Conservation (phyloP, 768 basidiomycete genomes). For the Rhizopogon salebrosus region DNA sequence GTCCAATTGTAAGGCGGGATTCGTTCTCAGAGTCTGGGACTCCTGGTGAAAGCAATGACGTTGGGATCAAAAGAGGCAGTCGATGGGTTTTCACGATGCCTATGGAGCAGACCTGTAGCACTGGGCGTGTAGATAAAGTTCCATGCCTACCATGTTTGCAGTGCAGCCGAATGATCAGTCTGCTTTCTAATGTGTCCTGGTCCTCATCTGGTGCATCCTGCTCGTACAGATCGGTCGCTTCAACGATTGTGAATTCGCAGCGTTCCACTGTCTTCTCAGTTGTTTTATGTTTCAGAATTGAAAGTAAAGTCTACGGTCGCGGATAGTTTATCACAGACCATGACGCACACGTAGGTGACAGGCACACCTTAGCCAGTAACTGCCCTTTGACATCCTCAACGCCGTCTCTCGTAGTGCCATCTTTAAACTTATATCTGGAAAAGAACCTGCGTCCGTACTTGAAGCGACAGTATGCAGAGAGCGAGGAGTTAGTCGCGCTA, state of each 20-base stretch:
- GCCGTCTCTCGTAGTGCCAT: slow-evolving; percentile 28
- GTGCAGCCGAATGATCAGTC: slow-evolving; percentile 63
- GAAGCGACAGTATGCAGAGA: slow-evolving; percentile 80
- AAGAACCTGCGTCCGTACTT: slow-evolving; percentile 68
- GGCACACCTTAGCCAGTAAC: slow-evolving; percentile 58
- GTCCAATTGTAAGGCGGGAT: slow-evolving; percentile 67
- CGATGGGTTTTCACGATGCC: slow-evolving; percentile 83
- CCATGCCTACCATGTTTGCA: slow-evolving; percentile 71
- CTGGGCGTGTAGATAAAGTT: not conserved
- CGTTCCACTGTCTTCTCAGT: slow-evolving; percentile 74
- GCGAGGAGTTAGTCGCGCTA: slow-evolving; percentile 73
- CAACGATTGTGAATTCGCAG: slow-evolving; percentile 68
- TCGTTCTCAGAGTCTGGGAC: slow-evolving; percentile 52
- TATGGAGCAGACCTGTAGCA: slow-evolving; percentile 23
- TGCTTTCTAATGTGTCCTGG: slow-evolving; percentile 63
- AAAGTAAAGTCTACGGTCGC: slow-evolving; percentile 53
- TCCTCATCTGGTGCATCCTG: slow-evolving; percentile 27
- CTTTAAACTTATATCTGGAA: slow-evolving; percentile 44
- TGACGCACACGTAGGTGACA: not conserved
- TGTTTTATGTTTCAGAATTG: slow-evolving; percentile 68
- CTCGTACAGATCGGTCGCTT: slow-evolving; percentile 34
- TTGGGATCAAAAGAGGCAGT: slow-evolving; percentile 53
- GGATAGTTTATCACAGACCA: not conserved
- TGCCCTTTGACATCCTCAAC: slow-evolving; percentile 57
- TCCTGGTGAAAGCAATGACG: slow-evolving; percentile 60